Percentiles rank a stretch among this genome's conserved stretches.
These are phyloP conservation scores for Trypanosoma conorhini DNA, from an alignment of 208 protist species.

Conservation along the genomic window DNA sequence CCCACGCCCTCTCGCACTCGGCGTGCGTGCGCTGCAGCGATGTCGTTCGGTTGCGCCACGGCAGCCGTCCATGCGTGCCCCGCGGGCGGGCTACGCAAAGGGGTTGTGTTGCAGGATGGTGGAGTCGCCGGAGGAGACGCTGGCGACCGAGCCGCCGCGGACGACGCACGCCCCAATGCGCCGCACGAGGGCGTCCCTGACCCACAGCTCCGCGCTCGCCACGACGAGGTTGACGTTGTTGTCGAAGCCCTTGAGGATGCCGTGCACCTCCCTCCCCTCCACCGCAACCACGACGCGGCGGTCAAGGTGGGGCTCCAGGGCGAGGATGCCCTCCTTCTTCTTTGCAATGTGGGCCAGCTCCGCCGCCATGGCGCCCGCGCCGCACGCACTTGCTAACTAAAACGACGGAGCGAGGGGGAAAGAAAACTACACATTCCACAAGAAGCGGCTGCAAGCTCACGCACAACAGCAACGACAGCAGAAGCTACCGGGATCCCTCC, in stretches of 20 bases:
- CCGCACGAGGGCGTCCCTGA: slow-evolving; percentile 38
- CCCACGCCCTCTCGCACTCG: no score
- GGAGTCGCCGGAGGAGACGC: slow-evolving; percentile 68
- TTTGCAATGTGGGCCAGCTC: slow-evolving; percentile 70
- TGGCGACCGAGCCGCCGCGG: slow-evolving; percentile 55
- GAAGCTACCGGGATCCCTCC: no score
- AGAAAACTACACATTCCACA: background rate
- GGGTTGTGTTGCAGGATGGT: slow-evolving; percentile 43
- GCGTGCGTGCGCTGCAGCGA: no score
- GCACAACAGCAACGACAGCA: no score
- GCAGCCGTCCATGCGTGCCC: no score
- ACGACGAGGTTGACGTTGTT: slow-evolving; percentile 85
- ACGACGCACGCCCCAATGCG: slow-evolving; percentile 73
- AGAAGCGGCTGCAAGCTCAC: no score
- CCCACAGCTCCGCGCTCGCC: slow-evolving; percentile 71
- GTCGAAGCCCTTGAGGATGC: slow-evolving; percentile 86
- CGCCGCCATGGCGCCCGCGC: slow-evolving; percentile 43
- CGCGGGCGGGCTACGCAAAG: slow-evolving; percentile 23
- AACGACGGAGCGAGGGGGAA: background rate
- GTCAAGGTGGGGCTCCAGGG: slow-evolving; percentile 78
- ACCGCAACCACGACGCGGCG: slow-evolving; percentile 64
- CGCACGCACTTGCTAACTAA: background rate
- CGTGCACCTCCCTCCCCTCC: slow-evolving; percentile 49
- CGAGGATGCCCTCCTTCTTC: slow-evolving; percentile 77
- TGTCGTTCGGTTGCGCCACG: no score